Percentiles rank a stretch among this genome's conserved stretches.
These are phyloP conservation scores for Capsicum rhomboideum DNA, from an alignment of 257 asterid genomes.

Conservation along the genomic window DNA sequence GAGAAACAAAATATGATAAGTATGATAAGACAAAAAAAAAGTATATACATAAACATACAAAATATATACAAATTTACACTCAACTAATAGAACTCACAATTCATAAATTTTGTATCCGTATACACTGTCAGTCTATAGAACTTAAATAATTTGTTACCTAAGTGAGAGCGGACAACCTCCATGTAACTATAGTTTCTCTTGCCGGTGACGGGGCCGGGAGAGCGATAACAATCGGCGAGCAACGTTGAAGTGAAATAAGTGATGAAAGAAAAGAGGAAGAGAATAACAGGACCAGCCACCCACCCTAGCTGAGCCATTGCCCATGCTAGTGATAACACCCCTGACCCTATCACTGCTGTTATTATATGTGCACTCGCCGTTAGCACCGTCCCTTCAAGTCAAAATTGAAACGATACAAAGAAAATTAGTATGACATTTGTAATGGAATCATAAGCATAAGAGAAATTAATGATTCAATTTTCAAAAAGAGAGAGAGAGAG, in stretches of 20 bases:
- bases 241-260: constrained; percentile 12
- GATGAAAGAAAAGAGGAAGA: constrained; percentile 11
- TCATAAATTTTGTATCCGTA: neutral
- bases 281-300: constrained; percentile 16
- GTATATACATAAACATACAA: no score
- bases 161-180: constrained; percentile 14
- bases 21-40: no score
- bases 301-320: constrained; percentile 23
- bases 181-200: constrained; percentile 14
- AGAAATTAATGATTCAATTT: neutral
- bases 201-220: constrained; percentile 7
- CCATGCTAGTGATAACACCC: constrained; percentile 19
- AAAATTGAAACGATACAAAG: neutral
- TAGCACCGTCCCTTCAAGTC: constrained; percentile 1
- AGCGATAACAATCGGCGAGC: constrained; percentile 15
- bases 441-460: neutral
- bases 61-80: no score
- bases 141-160: constrained; percentile 7
- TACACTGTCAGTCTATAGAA: rapidly evolving
- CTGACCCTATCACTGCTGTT: constrained; percentile 21
- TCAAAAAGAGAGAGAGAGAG: neutral
- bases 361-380: constrained; percentile 17
- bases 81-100: no score
- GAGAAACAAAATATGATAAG: no score
- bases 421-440: neutral